Conservation (phyloP, 1,139 yeast genomes). For the Candida sp. region DNA sequence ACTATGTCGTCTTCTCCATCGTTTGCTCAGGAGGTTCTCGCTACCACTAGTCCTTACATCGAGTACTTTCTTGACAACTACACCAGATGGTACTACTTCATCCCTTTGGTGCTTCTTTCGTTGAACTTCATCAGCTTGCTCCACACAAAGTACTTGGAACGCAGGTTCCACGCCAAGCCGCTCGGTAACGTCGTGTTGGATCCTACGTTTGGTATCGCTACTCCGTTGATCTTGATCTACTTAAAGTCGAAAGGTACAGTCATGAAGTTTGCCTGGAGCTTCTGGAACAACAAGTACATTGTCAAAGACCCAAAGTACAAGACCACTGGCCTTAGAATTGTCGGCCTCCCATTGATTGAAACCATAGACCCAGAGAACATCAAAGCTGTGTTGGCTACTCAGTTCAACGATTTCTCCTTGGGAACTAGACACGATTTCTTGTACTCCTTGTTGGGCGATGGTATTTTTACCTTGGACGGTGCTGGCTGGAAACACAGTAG, state of each 20-base stretch:
- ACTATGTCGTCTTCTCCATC: conserved; percentile 1
- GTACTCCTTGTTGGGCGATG: conserved; percentile 54
- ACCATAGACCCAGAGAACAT: conserved; percentile 37
- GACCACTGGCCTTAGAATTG: conserved; percentile 40
- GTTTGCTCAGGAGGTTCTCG: conserved; percentile 2
- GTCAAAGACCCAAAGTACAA: not conserved
- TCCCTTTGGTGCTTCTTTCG: conserved; percentile 11
- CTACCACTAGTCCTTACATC: not conserved
- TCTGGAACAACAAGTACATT: conserved; percentile 12
- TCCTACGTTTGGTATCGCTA: conserved; percentile 25
- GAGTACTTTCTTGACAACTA: conserved; percentile 2
- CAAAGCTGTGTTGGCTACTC: conserved; percentile 43
- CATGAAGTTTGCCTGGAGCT: conserved; percentile 20
- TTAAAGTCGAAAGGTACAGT: conserved; percentile 26
- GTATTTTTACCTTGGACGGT: conserved; percentile 61
- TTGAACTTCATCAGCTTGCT: conserved; percentile 9
- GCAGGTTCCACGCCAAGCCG: conserved; percentile 24
- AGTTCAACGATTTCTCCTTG: conserved; percentile 54
- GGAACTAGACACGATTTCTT: conserved; percentile 50
- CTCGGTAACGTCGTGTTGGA: conserved; percentile 16
- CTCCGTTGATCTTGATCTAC: conserved; percentile 17
- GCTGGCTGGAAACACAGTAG: conserved; percentile 62
- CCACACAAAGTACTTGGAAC: conserved; percentile 10
- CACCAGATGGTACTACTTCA: conserved; percentile 14
- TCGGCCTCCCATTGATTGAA: conserved; percentile 23